Base-by-base conservation (phyloP, 2,329 filamentous ascomycete genomes). In the Volutella citrinella region DNA sequence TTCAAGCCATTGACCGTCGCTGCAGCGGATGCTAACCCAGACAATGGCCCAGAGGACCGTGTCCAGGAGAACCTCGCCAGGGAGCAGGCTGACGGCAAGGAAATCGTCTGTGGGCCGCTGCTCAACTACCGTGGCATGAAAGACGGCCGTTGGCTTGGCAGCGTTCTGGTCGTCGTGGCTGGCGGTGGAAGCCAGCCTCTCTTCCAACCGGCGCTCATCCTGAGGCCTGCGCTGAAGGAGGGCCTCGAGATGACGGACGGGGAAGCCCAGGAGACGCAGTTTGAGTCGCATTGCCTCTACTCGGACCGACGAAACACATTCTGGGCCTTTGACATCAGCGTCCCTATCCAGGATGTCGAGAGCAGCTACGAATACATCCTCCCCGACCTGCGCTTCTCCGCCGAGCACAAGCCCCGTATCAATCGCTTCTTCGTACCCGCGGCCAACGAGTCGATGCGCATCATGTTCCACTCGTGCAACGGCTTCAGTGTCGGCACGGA, bases 381-480 rank as follows among this genome's bases (percentile, higher is more conserved):
- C 39, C 76, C 79, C 7, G 76, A 75, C 11, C 65, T 93, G 54
- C 72, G 69, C 29, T 83, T 82, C 54, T 66, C 70, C 32, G 75
- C 74, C 45, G 64, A 69, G 23, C 70, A 69, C 44, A 77, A 79
- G 56, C 69, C 72, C 7, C 68, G 65, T 39, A 63, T 59, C 68
- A 95, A 74, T 66, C 78, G 48, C 30, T 98, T 98, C 63, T 95
- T 84, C 72, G 79, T 97, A 5, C 91, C 93, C 10, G 87, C 86
- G 10, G 71, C 74, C 38, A 78, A 80, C 27, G 83, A 96, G 62
- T 86, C 87, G 5, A 97, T 98, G 91, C 88, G 95, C 57, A 86
- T 96, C 56, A 95, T 97, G 87, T 98, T 96, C 64, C 86, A 96
- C 68, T 95, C 87, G 37, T 96, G 93, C 68, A 98, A 98, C 61